Evolutionary conservation across 2,329 filamentous ascomycete genomes (phyloP).

Genomic region (Graphiopsis chlorocephala): DNA sequence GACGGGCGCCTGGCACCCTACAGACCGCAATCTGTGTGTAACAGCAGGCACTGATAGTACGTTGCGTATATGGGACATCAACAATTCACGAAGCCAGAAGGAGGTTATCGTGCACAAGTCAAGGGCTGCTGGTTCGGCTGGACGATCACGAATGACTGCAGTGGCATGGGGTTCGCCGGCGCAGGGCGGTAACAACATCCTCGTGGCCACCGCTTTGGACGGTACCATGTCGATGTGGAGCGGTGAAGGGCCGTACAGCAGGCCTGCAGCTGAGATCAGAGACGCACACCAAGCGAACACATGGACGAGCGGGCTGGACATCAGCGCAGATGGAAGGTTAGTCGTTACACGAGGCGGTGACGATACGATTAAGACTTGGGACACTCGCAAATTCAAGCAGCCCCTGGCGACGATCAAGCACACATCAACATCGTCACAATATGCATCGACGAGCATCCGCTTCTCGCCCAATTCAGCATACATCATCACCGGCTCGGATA

Average conservation of each 20-base stretch:
- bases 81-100: constrained; percentile 83
- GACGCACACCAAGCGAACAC: constrained; percentile 79
- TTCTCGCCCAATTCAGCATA: constrained; percentile 82
- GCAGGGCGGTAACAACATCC: constrained; percentile 73
- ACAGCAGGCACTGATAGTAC: constrained; percentile 96
- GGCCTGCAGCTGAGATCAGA: constrained; percentile 78
- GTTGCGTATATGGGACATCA: constrained; percentile 93
- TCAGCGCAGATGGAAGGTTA: constrained; percentile 86
- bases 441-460: constrained; percentile 79
- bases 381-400: constrained; percentile 90
- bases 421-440: constrained; percentile 77
- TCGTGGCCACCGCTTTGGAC: constrained; percentile 82
- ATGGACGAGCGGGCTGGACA: constrained; percentile 89
- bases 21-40: constrained; percentile 77
- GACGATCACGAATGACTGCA: constrained; percentile 89
- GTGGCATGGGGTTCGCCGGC: constrained; percentile 78
- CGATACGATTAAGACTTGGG: constrained; percentile 92
- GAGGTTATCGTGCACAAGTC: constrained; percentile 97
- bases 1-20: constrained; percentile 86
- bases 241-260: constrained; percentile 79
- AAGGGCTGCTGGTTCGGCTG: constrained; percentile 79
- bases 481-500: constrained; percentile 84
- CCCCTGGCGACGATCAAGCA: constrained; percentile 79
- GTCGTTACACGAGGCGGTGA: constrained; percentile 90
- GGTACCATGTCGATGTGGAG: constrained; percentile 89